Conservation (phyloP, 345 rosid species). For the Citrus reticulata region DNA sequence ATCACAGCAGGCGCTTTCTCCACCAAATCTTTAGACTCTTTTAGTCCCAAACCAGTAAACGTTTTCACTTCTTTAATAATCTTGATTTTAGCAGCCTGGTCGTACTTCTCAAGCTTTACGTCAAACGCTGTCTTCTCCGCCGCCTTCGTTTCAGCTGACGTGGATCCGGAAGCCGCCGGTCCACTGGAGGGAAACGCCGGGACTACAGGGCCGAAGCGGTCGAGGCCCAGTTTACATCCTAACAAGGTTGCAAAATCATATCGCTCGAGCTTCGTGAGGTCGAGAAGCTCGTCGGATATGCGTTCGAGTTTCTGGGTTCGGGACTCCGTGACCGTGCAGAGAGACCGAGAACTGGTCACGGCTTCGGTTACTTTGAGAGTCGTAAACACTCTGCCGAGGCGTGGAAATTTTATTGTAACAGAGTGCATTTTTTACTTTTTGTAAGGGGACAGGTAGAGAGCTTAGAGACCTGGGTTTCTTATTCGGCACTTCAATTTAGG, state of each 20-base stretch:
- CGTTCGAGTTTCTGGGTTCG: constrained; percentile 81
- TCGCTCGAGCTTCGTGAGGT: constrained; percentile 67
- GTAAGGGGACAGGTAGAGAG: neutral
- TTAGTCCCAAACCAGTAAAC: constrained; percentile 78
- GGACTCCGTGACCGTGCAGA: constrained; percentile 33
- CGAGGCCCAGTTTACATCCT: constrained; percentile 64
- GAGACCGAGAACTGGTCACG: constrained; percentile 20
- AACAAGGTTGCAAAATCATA: constrained; percentile 74
- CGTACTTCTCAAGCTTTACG: constrained; percentile 85
- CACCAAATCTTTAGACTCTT: constrained; percentile 81
- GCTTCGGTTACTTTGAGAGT: neutral
- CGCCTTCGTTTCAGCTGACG: constrained; percentile 34
- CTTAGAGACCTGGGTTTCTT: neutral
- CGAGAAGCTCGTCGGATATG: constrained; percentile 69
- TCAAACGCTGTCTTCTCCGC: constrained; percentile 76
- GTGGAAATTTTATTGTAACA: constrained; percentile 2
- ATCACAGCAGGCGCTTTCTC: constrained; percentile 79
- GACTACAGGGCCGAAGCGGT: constrained; percentile 58
- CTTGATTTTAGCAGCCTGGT: constrained; percentile 63
- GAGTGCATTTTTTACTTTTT: constrained; percentile 11
- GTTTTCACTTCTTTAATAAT: constrained; percentile 77
- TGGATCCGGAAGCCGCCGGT: constrained; percentile 24
- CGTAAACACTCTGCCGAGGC: constrained; percentile 20
- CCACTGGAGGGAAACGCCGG: constrained; percentile 27
- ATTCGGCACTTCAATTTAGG: neutral